These are phyloP conservation scores for Osmanthus fragrans DNA, from an alignment of 257 asterid genomes.

Conservation along the genomic window DNA sequence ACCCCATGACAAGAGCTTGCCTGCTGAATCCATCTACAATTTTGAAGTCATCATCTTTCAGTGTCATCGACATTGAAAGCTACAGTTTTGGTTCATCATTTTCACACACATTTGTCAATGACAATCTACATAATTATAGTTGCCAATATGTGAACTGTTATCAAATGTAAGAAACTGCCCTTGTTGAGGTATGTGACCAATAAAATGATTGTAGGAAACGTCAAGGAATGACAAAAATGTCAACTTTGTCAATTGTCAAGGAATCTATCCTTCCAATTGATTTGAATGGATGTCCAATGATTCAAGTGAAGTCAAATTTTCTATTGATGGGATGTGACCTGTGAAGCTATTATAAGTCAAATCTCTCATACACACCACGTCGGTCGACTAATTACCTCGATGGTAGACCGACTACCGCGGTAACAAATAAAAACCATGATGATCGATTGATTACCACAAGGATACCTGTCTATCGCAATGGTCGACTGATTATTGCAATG, in stretches of 20 bases:
- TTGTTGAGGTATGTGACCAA: constrained; percentile 25
- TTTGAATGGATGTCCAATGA: constrained; percentile 36
- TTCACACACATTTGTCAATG: constrained; percentile 5
- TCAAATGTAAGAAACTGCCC: constrained; percentile 32
- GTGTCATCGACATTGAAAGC: background rate
- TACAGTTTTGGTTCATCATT: background rate
- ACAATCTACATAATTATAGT: constrained; percentile 30
- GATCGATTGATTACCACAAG: too few species aligned
- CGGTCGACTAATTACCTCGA: too few species aligned
- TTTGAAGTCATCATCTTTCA: constrained; percentile 5
- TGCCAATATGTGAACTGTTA: constrained; percentile 20
- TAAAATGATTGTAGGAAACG: constrained; percentile 19
- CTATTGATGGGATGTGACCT: constrained; percentile 22
- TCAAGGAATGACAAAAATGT: constrained; percentile 26
- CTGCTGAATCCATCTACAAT: too few species aligned
- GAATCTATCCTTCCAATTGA: constrained; percentile 32
- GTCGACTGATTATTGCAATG: too few species aligned
- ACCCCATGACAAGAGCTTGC: too few species aligned
- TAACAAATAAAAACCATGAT: too few species aligned
- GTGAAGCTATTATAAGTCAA: constrained; percentile 19
- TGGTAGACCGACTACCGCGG: too few species aligned
- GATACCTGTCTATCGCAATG: too few species aligned
- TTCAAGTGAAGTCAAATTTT: constrained; percentile 15
- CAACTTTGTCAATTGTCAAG: constrained; percentile 11
- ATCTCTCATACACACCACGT: too few species aligned